A percentile compares a stretch with the other conserved stretches of the same genome.
Evolutionary conservation across 495 filamentous ascomycete genomes (phyloP).

Genomic region (Hypoxylon cercidicola): DNA sequence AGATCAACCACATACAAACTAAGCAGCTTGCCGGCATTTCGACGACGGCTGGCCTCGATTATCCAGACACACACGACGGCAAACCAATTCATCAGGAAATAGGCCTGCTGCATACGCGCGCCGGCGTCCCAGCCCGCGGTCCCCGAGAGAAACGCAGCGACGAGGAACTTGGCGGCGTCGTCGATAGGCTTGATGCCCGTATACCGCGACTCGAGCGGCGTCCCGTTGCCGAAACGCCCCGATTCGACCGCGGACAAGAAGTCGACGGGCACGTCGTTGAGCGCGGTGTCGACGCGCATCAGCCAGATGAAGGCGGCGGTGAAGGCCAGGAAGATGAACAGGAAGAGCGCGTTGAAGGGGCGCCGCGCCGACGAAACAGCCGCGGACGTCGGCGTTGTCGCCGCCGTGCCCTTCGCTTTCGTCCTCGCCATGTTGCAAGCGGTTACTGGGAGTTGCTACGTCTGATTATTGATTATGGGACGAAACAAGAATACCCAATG

Average conservation of each 20-base stretch:
- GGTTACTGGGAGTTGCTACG: background rate
- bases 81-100: constrained; percentile 43
- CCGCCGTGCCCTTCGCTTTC: constrained; percentile 14
- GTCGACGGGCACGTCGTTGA: constrained; percentile 28
- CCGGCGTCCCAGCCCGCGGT: constrained; percentile 34
- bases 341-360: constrained; percentile 38
- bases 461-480: too few species aligned
- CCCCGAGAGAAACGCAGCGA: constrained; percentile 39
- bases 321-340: constrained; percentile 21
- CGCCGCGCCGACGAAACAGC: constrained; percentile 18
- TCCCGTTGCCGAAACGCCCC: constrained; percentile 31
- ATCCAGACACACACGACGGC: constrained; percentile 45
- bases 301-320: constrained; percentile 23
- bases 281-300: constrained; percentile 41
- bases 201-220: constrained; percentile 35
- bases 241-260: constrained; percentile 28
- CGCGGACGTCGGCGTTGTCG: constrained; percentile 3
- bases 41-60: constrained; percentile 42
- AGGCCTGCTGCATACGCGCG: constrained; percentile 33
- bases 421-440: constrained; percentile 28
- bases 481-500: too few species aligned
- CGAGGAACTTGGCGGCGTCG: constrained; percentile 27
- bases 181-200: constrained; percentile 41
- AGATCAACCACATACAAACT: constrained; percentile 42
- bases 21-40: constrained; percentile 40